phyloP scores from a whole-genome alignment of 2,329 filamentous ascomycete species.

The Alternaria alternata region DNA sequence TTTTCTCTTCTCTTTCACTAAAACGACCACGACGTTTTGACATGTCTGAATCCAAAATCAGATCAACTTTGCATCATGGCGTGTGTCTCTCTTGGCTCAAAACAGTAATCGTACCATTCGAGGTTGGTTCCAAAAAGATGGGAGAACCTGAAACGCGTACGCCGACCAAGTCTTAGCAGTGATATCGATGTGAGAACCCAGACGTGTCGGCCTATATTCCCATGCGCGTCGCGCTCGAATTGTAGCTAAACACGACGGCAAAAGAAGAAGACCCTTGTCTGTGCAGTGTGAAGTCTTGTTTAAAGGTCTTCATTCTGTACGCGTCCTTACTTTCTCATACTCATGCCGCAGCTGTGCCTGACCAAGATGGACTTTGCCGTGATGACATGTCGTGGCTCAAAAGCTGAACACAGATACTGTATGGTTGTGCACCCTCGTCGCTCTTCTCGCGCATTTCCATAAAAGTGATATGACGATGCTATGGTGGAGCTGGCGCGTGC shows the following conservation, averaged over 20 bases:
- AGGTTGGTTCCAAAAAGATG: background rate
- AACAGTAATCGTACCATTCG: background rate
- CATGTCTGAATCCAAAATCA: no score
- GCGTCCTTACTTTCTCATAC: background rate
- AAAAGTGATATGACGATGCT: background rate
- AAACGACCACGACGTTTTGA: no score
- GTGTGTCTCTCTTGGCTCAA: accelerated
- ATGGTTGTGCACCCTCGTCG: background rate
- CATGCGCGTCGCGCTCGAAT: accelerated
- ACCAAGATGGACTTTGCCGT: background rate
- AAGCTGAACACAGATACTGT: background rate
- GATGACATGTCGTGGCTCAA: background rate
- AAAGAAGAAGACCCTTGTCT: accelerated
- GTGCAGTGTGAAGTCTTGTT: accelerated
- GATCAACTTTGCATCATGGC: background rate
- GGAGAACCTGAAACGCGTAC: no score
- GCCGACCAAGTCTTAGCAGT: no score
- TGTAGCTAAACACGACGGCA: background rate
- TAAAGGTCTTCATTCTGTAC: accelerated
- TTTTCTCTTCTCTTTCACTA: no score
- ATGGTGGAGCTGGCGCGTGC: background rate
- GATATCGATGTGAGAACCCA: background rate
- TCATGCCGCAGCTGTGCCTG: background rate
- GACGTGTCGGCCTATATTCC: background rate
- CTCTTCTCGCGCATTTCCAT: background rate